phyloP scores from a whole-genome alignment of 345 rosid species.

The Microthlaspi erraticum region DNA sequence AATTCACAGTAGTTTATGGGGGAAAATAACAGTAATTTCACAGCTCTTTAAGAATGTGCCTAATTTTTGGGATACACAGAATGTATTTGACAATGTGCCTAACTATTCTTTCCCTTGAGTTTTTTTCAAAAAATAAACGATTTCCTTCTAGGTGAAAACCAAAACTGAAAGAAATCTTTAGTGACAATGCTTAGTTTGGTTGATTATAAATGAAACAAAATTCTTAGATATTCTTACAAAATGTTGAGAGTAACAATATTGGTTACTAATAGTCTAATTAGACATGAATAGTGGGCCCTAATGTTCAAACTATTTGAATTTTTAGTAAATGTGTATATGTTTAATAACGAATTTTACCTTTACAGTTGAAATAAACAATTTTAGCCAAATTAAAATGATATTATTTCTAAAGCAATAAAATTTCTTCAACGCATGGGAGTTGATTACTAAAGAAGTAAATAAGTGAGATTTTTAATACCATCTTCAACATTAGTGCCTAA shows the following conservation, averaged over 20 bases:
- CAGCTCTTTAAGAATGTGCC: neutral
- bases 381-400: too few species aligned
- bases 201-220: neutral
- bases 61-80: neutral
- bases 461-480: too few species aligned
- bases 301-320: too few species aligned
- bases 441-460: too few species aligned
- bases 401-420: too few species aligned
- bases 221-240: neutral
- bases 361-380: too few species aligned
- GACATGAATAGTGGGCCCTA: neutral
- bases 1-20: neutral
- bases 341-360: too few species aligned
- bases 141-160: neutral
- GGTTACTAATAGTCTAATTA: neutral
- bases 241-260: constrained; percentile 4
- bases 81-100: too few species aligned
- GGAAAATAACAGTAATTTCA: neutral
- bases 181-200: constrained; percentile 3
- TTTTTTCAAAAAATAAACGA: neutral
- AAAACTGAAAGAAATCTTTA: neutral
- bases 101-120: too few species aligned
- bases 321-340: too few species aligned
- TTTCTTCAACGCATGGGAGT: too few species aligned
- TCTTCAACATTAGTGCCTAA: too few species aligned